Conservation (phyloP, 257 asterid genomes). For the Jacaranda mimosifolia region DNA sequence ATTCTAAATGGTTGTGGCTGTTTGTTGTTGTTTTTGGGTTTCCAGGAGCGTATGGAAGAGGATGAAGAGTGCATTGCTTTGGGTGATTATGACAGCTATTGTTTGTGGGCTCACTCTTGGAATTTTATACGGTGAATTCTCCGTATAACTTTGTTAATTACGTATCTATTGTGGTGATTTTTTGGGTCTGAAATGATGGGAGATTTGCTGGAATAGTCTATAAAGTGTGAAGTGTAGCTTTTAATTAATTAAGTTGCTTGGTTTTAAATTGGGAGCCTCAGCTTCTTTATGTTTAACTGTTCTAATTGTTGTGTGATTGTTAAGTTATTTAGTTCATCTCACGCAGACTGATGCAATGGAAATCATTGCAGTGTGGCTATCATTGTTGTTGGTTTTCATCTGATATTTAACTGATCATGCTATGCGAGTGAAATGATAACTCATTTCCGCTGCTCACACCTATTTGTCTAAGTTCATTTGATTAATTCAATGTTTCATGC, state of each 20-base stretch:
- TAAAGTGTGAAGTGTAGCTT: slow-evolving; percentile 19
- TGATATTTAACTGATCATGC: slow-evolving; percentile 13
- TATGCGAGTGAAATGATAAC: not conserved
- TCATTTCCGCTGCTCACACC: not conserved
- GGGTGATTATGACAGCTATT: slow-evolving; percentile 88
- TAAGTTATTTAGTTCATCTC: slow-evolving; percentile 4
- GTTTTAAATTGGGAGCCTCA: slow-evolving; percentile 7
- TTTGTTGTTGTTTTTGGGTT: slow-evolving; percentile 27
- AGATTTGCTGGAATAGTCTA: slow-evolving; percentile 4
- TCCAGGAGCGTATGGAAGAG: slow-evolving; percentile 88
- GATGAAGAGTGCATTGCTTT: slow-evolving; percentile 81
- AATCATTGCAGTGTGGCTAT: slow-evolving; percentile 23
- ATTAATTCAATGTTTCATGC: not conserved
- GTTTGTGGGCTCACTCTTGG: slow-evolving; percentile 89
- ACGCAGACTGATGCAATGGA: slow-evolving; percentile 12
- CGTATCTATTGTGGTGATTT: not conserved
- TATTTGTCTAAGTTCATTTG: slow-evolving; percentile 23
- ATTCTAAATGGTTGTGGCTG: slow-evolving; percentile 19
- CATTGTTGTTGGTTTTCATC: slow-evolving; percentile 17
- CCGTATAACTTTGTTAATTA: not conserved
- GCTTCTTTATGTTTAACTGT: not conserved
- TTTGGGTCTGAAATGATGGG: slow-evolving; percentile 5
- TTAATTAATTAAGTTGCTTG: slow-evolving; percentile 19
- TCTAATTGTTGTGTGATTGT: not conserved
- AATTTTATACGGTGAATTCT: slow-evolving; percentile 78